A percentile compares a stretch with the other conserved stretches of the same genome.
Conservation (phyloP, 2,329 filamentous ascomycete species). For the Penicillium thymicola region DNA sequence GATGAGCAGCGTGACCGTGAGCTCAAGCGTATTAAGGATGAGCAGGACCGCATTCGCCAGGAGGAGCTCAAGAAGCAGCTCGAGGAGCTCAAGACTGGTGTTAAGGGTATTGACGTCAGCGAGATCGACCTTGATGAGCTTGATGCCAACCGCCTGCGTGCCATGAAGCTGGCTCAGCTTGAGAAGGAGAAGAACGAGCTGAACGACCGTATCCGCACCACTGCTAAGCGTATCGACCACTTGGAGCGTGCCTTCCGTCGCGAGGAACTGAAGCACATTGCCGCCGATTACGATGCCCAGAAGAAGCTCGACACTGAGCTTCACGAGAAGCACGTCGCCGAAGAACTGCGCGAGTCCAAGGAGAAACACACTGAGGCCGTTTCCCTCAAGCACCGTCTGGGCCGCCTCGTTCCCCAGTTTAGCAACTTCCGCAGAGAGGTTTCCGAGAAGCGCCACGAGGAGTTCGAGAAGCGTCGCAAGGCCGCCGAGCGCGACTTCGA, state of each 20-base stretch:
- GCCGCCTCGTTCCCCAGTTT: slow-evolving; percentile 78
- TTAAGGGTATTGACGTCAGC: slow-evolving; percentile 75
- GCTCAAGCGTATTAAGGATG: slow-evolving; percentile 76
- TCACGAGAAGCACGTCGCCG: slow-evolving; percentile 73
- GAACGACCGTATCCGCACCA: slow-evolving; percentile 83
- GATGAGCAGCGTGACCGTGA: slow-evolving; percentile 92
- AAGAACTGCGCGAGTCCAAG: slow-evolving; percentile 77
- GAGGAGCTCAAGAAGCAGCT: slow-evolving; percentile 92
- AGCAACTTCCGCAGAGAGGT: slow-evolving; percentile 78
- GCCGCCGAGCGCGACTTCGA: slow-evolving; percentile 91
- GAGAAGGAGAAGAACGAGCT: slow-evolving; percentile 98
- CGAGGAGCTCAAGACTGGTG: slow-evolving; percentile 83
- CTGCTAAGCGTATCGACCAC: slow-evolving; percentile 94
- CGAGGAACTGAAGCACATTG: slow-evolving; percentile 89
- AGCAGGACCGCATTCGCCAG: slow-evolving; percentile 84
- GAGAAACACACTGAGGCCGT: slow-evolving; percentile 89
- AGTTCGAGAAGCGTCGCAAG: slow-evolving; percentile 92
- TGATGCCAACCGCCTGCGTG: slow-evolving; percentile 84
- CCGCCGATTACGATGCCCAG: slow-evolving; percentile 80
- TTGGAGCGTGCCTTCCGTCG: slow-evolving; percentile 94
- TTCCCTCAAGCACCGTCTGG: slow-evolving; percentile 88
- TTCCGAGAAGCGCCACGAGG: slow-evolving; percentile 81
- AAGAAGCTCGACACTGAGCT: slow-evolving; percentile 71
- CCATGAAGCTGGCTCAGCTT: slow-evolving; percentile 90
- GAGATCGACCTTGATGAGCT: slow-evolving; percentile 73